Base-by-base conservation (phyloP, 75 land plant genomes). In the Pseudotsuga menziesii region DNA sequence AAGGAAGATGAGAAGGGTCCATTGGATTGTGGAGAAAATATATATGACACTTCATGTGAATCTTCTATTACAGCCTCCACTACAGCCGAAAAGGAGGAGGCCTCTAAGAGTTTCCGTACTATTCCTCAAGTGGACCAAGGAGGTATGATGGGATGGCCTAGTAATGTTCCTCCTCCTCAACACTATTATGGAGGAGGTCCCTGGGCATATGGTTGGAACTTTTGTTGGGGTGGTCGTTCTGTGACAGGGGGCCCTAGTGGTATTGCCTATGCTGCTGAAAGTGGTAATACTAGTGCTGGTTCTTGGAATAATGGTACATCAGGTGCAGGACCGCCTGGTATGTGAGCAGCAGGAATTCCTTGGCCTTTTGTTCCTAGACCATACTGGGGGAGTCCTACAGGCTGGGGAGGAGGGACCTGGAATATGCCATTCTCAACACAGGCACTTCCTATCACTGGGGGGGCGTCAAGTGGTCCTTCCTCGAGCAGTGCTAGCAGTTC, bases 291-390 rank as follows among this genome's bases (percentile, higher is more conserved):
- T 56, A 36, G 22, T 15, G 16, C 70, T 19, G 19, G 78, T 26
- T 4, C 74, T 3, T 85, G 15, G 48, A 73, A 58, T 78, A 76
- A 22, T 75, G 86, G 79, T 44, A 56, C 82, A 0, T 54, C 82
- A 35, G 61, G 78, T 55, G 5, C 80, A 22, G 72, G 84, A 2
- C 60, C 80, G 5, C 82, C 86, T 69, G 69, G 76, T 3, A 72
- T 83, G 67, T 83, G 77, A 36, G 85, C 88, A 61, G 75, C 91
- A 60, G 75, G 85, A 11, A 71, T 81, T 76, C 88, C 94, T 22
- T 82, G 86, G 76, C 90, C 91, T 52, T 88, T 89, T 58, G 58
- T 82, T 22, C 78, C 80, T 58, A 63, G 87, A 54, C 72, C 88
- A 15, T 89, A 83, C 74, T 88, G 89, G 90, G 82, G 80, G 14